These are phyloP conservation scores for Leccinum incarnatum DNA, from an alignment of 768 basidiomycete genomes.

Conservation along the genomic window DNA sequence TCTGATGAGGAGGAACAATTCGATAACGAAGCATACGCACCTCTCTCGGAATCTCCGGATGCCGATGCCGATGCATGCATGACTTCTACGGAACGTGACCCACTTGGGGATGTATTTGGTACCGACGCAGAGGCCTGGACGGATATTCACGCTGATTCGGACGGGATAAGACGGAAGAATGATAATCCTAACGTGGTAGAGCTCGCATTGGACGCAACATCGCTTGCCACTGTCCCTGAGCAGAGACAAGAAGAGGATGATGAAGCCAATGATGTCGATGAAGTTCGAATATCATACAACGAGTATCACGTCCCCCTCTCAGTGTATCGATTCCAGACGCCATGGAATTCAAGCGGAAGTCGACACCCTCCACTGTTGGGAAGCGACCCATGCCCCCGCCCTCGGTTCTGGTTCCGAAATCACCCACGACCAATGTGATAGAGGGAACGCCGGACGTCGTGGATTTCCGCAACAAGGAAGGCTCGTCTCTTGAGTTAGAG, in stretches of 20 bases:
- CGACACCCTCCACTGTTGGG: slow-evolving; percentile 31
- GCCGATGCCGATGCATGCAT: slow-evolving; percentile 35
- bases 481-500: slow-evolving; percentile 26
- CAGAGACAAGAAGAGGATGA: slow-evolving; percentile 25
- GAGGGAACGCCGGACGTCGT: slow-evolving; percentile 19
- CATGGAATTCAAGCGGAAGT: slow-evolving; percentile 34
- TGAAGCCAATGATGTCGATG: slow-evolving; percentile 33
- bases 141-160: slow-evolving; percentile 44
- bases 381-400: slow-evolving; percentile 39
- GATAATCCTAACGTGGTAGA: slow-evolving; percentile 46
- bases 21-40: slow-evolving; percentile 24
- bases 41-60: slow-evolving; percentile 27
- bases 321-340: slow-evolving; percentile 41
- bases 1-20: slow-evolving; percentile 30
- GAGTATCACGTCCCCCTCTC: slow-evolving; percentile 38
- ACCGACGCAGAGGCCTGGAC: slow-evolving; percentile 64
- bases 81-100: slow-evolving; percentile 41
- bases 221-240: slow-evolving; percentile 30
- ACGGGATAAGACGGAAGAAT: slow-evolving; percentile 23
- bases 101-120: slow-evolving; percentile 61
- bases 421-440: slow-evolving; percentile 28
- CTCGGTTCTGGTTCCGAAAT: slow-evolving; percentile 46
- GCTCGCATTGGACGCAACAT: slow-evolving; percentile 48
- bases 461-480: slow-evolving; percentile 17
- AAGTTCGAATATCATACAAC: slow-evolving; percentile 37